Base-by-base conservation (phyloP, 768 basidiomycete genomes). In the Tulasnella calospora region DNA sequence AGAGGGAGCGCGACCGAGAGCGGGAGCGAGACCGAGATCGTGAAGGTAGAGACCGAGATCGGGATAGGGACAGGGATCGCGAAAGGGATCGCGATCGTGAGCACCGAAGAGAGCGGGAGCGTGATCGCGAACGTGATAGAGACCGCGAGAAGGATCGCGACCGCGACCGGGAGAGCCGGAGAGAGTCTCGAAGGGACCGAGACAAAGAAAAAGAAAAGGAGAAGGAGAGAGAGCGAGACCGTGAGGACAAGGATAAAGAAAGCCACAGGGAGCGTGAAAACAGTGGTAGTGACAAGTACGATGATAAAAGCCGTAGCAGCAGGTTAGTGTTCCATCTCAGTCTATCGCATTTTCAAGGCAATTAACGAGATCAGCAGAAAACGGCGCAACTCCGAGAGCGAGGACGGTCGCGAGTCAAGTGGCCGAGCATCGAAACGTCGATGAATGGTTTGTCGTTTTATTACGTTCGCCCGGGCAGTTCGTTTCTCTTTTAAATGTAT, bases 71-170 rank as follows among this genome's bases (percentile, higher is more conserved):
- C 55, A 79, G 40, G 23, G 69, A 72, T 6, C 77, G 77, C n/a
- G 77, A 78, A 13, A 61, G 79, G 73, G 79, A 75, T 44, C 71
- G 71, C 27, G 46, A 71, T 47, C 51, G 41, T 41, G 69, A 71
- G 7, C 41, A 51, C 23, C 77, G 79, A 33, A 77, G 73, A 27
- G 77, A 78, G 35, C 33, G 46, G 35, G 79, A 79, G 19, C 74
- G 76, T 23, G 79, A 80, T 27, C 67, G 70, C 72, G 77, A 78
- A 12, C 77, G 77, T 41, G 69, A 78, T 27, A 80, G 57, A 40
- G 69, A 72, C 5, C 61, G 69, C 27, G 77, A 78, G 36, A 73
- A 70, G n/a, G 79, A 75, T 38, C 57, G 47, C 21, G 44, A 74
- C 51, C 67, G 61, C 5, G 46, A 73, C 55, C 61, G 36, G 33